phyloP scores from a whole-genome alignment of 2,329 filamentous ascomycete species.

The Ciborinia camelliae region DNA sequence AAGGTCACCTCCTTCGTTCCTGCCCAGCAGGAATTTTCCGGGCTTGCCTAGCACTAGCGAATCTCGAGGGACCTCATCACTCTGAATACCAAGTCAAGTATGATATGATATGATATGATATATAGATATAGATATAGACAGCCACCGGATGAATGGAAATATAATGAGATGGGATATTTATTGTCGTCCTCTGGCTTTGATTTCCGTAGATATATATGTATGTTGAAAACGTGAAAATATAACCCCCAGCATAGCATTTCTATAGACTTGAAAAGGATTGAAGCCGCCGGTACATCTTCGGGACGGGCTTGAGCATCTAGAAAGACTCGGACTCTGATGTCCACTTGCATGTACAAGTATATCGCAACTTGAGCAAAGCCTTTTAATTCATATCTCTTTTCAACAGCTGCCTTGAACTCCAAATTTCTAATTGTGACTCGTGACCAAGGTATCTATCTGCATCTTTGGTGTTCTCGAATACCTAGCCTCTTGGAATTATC shows the following conservation, averaged over 20 bases:
- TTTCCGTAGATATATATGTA: background rate
- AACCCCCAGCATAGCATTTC: background rate
- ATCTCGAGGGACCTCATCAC: background rate
- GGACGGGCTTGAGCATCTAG: background rate
- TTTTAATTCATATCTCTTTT: background rate
- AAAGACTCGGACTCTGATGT: slow-evolving; percentile 2
- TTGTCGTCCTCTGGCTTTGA: background rate
- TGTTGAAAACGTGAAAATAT: background rate
- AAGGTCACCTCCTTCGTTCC: background rate
- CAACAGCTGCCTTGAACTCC: background rate
- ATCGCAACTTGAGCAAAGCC: slow-evolving; percentile 5
- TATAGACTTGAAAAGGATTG: background rate
- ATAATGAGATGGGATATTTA: background rate
- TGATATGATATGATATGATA: background rate
- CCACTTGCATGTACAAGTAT: background rate
- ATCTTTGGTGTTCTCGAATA: slow-evolving; percentile 4
- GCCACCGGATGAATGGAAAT: background rate
- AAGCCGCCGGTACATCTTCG: background rate
- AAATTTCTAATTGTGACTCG: background rate
- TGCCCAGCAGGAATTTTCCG: background rate
- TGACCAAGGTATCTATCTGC: background rate
- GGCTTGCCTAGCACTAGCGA: background rate
- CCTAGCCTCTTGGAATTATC: background rate
- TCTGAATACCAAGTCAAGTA: too few species aligned
- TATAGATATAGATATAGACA: background rate